These are phyloP conservation scores for Brassica napus DNA, from an alignment of 345 rosid genomes.

Conservation along the genomic window DNA sequence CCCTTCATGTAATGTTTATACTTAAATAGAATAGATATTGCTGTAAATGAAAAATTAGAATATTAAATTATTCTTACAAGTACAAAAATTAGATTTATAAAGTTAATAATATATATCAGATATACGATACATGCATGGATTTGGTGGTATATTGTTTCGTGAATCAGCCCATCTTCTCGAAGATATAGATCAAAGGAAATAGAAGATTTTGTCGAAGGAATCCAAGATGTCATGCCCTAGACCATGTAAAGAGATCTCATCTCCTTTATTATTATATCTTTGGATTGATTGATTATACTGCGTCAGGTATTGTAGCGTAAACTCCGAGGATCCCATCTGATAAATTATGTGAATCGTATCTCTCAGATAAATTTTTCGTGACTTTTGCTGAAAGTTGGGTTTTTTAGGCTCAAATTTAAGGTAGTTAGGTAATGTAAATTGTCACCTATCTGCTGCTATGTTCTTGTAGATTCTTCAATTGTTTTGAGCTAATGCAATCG, in stretches of 20 bases:
- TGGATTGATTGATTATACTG: neutral
- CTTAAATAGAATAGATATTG: neutral
- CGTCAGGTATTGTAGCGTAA: too few species aligned
- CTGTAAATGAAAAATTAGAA: neutral
- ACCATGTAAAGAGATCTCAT: neutral
- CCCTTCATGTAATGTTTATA: too few species aligned
- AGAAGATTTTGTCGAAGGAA: neutral
- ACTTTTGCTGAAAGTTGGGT: neutral
- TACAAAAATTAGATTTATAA: neutral
- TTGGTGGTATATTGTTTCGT: neutral
- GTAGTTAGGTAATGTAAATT: neutral
- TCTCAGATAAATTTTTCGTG: neutral
- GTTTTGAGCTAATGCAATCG: constrained; percentile 5
- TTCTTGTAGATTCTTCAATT: constrained; percentile 7
- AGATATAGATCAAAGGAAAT: neutral
- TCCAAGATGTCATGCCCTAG: neutral
- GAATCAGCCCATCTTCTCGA: neutral
- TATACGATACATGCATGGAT: neutral
- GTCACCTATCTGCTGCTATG: neutral
- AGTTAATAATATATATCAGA: neutral
- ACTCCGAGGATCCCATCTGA: neutral
- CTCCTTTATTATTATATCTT: neutral
- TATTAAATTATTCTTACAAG: neutral
- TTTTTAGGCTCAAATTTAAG: neutral
- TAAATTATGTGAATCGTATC: neutral